Base-by-base conservation (phyloP, 2,329 filamentous ascomycete species). In the Lasiodiplodia hormozganensis region DNA sequence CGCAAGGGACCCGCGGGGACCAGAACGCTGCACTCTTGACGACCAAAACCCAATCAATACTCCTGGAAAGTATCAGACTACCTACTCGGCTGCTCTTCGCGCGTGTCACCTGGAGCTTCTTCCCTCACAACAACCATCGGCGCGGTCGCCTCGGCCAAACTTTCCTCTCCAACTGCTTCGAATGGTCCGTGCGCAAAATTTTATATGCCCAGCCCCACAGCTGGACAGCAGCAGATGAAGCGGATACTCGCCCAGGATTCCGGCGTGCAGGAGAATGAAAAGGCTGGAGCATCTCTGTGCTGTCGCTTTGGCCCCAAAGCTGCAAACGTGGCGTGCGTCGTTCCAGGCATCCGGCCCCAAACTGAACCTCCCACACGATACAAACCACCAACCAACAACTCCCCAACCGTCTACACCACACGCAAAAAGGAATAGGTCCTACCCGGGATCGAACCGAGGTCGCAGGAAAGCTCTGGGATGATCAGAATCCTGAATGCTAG, bases 361-460 rank as follows among this genome's bases (percentile, higher is more conserved):
- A 2, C 18, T 21, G 34, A 38, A 11, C n/a, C 21, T 4, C 21
- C 14, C 21, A 36, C 21, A 34, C 3, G n/a, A 49, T 18, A 16
- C 25, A 21, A 21, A 43, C 14, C 58, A 34, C 14, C n/a, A 10
- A 52, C 23, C 49, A n/a, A 21, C 28, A 31, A 8, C 56, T 11
- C 23, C 16, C 16, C 23, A 8, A n/a, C 5, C 34, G 8, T 34
- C 23, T 14, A 11, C 5, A 21, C 51, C 16, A 28, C 31, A 18
- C n/a, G 2, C 16, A 36, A 23, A 54, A 62, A 68, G 62, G 21
- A 54, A n/a, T n/a, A 68, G 57, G 66, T 68, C 66, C 43, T 68
- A 68, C 66, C 66, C 66, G 23, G 66, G 60, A 68, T 68, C 60
- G 66, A 68, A 68, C 66, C 23, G 66, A 49, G 66, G 47, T 68